phyloP scores from a whole-genome alignment of 1,284 basidiomycete species.

The Tremellales sp. region DNA sequence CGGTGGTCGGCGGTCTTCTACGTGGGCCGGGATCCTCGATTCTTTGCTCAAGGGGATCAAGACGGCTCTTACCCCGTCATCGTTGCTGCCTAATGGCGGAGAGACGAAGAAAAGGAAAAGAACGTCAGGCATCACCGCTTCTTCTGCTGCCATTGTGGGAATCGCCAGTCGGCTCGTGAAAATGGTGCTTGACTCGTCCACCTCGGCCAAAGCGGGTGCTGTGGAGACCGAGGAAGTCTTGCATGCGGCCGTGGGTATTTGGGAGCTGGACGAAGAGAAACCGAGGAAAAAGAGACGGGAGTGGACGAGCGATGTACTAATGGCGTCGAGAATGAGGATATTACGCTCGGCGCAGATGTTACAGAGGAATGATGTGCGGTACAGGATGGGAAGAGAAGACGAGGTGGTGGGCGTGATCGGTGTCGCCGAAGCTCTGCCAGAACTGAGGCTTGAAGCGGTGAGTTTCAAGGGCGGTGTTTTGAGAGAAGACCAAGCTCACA shows the following conservation, averaged over 20 bases:
- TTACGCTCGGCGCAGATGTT: not conserved
- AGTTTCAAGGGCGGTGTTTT: not conserved
- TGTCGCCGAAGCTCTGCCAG: slow-evolving; percentile 1
- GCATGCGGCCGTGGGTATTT: slow-evolving; percentile 3
- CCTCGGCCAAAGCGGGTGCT: slow-evolving; percentile 9
- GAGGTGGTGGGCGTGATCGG: not conserved
- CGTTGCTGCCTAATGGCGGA: not conserved
- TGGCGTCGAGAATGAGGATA: slow-evolving; percentile 3
- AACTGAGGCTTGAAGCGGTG: slow-evolving; percentile 10
- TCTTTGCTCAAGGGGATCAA: slow-evolving; percentile 4
- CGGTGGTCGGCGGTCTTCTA: slow-evolving; percentile 10
- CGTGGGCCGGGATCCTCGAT: slow-evolving; percentile 14
- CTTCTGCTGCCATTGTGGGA: slow-evolving; percentile 6
- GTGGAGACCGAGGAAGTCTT: slow-evolving; percentile 12
- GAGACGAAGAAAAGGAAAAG: slow-evolving; percentile 14
- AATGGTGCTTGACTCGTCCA: slow-evolving; percentile 13
- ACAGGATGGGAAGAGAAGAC: too few relatives aligned
- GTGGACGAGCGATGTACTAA: slow-evolving; percentile 2
- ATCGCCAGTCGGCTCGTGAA: slow-evolving; percentile 12
- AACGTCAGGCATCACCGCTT: not conserved
- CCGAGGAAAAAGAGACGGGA: slow-evolving; percentile 9
- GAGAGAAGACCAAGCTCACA: not conserved
- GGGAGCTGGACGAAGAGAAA: slow-evolving; percentile 8
- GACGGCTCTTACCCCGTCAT: too few relatives aligned
- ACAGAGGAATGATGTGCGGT: not conserved